Evolutionary conservation across 352 stramenopile genomes (phyloP), one percentile per base, ranked within the genome.

Genomic region (Phytophthora ramorum): DNA sequence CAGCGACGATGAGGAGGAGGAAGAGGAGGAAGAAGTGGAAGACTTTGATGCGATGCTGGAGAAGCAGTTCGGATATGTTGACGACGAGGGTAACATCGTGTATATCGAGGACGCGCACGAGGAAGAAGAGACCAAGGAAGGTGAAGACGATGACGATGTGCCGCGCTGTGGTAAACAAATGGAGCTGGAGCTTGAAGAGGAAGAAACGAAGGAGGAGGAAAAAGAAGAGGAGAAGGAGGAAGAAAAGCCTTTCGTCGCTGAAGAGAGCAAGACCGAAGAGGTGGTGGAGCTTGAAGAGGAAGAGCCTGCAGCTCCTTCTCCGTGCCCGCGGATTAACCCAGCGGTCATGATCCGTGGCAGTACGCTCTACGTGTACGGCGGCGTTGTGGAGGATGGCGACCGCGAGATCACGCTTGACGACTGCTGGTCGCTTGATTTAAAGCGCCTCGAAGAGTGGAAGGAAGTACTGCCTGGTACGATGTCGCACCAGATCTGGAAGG

Each of bases 361-460:
- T 64, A 96, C 81, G 3, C 65, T 99, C 8, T 98, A 96, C 57
- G 85, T 99, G 14, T 98, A 97, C 70, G 96, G 96, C 34, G 96
- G 96, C 37, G 83, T 99, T 46, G 75, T 98, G 4, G 96, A 99
- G 41, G 87, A 95, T 41, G 95, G 95, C 20, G 94, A 99, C 71
- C 82, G 95, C 22, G 96, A 98, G 71, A 95, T 98, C 50, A 99
- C 96, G 24, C 73, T 99, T 17, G 96, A 99, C 70, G 96, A 99
- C 71, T 96, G 93, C 62, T 99, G 96, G 96, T 87, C 83, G 32
- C 73, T 99, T 41, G 95, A 99, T 70, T 70, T 99, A 14, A 97
- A 97, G 64, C 95, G 96, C 28, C 79, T 97, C 34, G 92, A 98
- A 16, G 85, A 95, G 65, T 99, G 96, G 96, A 89, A 96, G 57